Base-by-base conservation (phyloP, 805 yeast species). In the Brettanomyces custersianus region DNA sequence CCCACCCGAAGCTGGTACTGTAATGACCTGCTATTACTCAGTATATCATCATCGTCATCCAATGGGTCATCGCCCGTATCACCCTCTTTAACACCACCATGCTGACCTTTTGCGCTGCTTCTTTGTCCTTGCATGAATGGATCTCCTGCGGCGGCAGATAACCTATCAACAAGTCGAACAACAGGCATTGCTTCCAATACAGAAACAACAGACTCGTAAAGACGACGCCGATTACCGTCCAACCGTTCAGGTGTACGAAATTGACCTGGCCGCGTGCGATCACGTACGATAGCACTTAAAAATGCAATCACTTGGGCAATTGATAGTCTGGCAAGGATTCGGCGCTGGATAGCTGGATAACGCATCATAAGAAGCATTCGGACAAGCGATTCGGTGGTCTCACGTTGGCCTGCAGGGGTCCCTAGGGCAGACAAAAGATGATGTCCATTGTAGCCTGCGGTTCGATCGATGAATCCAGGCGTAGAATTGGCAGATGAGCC, bases 1-100 rank as follows among this genome's bases (percentile, higher is more conserved):
- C 33, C 30, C 13, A 42, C 36, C 13, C 41, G 23, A 12, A 42
- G 20, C 15, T 42, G 43, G 21, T 17, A 37, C 22, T 30, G 33
- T n/a, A 15, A 18, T 4, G 37, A 35, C 8, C 20, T 29, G 12
- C 27, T 19, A 13, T 20, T 12, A n/a, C 10, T 12, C 4, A 29
- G 13, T 17, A 29, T 28, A 20, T 35, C 37, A 22, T 33, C 35
- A n/a, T 35, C 37, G 16, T 35, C 37, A 17, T 29, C 33, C 4
- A 18, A 18, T 12, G 13, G 13, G 20, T 33, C 29, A 8, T 36
- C 26, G 15, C 13, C 29, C 8, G 29, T 16, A 26, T n/a, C 29
- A 10, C 16, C 10, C 13, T 8, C 10, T 10, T n/a, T 10, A 26
- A 7, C 7, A n/a, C n/a, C n/a, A n/a, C n/a, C n/a, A n/a, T n/a